A percentile compares a stretch with the other conserved stretches of the same genome.
phyloP scores from a whole-genome alignment of 2,329 filamentous ascomycete genomes.

The Alternaria novae-zelandiae region DNA sequence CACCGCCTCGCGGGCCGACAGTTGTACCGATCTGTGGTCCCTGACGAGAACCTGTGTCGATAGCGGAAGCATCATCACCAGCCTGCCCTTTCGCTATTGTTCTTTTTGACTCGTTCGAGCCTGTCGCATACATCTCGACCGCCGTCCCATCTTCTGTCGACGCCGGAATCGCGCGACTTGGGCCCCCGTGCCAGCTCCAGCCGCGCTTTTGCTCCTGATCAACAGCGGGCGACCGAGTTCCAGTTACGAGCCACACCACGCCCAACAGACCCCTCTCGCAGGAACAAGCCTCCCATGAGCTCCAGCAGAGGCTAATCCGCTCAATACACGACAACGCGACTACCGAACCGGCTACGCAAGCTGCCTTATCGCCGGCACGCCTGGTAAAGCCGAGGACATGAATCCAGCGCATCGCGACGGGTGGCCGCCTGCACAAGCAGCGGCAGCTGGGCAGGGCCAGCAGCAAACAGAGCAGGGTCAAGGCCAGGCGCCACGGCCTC shows the following conservation, averaged over 20 bases:
- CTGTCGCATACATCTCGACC: conserved; percentile 22
- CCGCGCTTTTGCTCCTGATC: conserved; percentile 33
- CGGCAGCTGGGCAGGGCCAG: conserved; percentile 54
- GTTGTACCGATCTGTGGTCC: conserved; percentile 14
- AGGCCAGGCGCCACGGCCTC: conserved; percentile 41
- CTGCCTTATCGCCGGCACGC: conserved; percentile 34
- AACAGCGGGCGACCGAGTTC: conserved; percentile 25
- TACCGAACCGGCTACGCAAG: conserved; percentile 14
- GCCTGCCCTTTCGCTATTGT: conserved; percentile 6
- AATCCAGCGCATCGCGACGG: conserved; percentile 51
- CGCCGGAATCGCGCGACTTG: conserved; percentile 18
- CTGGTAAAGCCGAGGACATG: conserved; percentile 45
- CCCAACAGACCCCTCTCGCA: conserved; percentile 10
- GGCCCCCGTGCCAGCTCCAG: conserved; percentile 27
- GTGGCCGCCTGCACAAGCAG: conserved; percentile 54
- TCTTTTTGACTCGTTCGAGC: conserved; percentile 23
- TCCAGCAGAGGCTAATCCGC: conserved; percentile 10
- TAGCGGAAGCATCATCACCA: conserved; percentile 22
- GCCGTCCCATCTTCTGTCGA: conserved; percentile 16
- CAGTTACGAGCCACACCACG: conserved; percentile 18
- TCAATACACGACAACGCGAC: conserved; percentile 24
- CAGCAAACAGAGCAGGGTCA: conserved; percentile 46
- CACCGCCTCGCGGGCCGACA: conserved; percentile 16
- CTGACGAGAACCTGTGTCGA: conserved; percentile 21
- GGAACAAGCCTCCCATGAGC: conserved; percentile 31